Conservation (phyloP, 2,329 filamentous ascomycete species). For the Raffaelea deltoideospora region DNA sequence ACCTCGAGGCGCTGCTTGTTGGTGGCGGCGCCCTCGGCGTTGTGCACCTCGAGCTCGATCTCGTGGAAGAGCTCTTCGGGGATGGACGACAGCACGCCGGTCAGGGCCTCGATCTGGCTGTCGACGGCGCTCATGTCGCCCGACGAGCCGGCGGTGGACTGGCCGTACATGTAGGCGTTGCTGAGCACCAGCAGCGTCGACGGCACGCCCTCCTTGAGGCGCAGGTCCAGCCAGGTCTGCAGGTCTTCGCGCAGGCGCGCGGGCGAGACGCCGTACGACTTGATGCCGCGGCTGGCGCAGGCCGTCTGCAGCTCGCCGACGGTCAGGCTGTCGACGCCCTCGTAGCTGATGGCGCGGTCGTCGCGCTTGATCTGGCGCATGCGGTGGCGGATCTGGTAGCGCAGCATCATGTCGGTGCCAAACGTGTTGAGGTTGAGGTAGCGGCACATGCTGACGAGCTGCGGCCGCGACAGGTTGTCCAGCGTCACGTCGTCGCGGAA, state of each 20-base stretch:
- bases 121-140: conserved; percentile 61
- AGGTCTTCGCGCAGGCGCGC: conserved; percentile 78
- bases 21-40: conserved; percentile 87
- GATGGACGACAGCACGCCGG: conserved; percentile 83
- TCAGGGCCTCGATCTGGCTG: conserved; percentile 82
- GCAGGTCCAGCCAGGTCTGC: conserved; percentile 84
- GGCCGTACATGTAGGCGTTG: conserved; percentile 94
- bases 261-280: conserved; percentile 83
- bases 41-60: conserved; percentile 96
- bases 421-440: conserved; percentile 98
- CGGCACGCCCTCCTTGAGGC: conserved; percentile 86
- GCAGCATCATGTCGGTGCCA: conserved; percentile 92
- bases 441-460: conserved; percentile 92
- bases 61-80: conserved; percentile 98
- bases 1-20: conserved; percentile 99
- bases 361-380: conserved; percentile 99
- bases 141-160: conserved; percentile 24
- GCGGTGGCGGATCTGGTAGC: conserved; percentile 89
- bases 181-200: conserved; percentile 89
- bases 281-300: conserved; percentile 79
- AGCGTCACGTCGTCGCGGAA: conserved; percentile 97
- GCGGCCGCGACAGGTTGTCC: conserved; percentile 89
- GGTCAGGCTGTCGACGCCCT: conserved; percentile 86
- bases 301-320: conserved; percentile 86
- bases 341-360: conserved; percentile 83